Evolutionary conservation across 2,329 filamentous ascomycete genomes (phyloP).

Genomic region (Phaeosphaeria sp.): DNA sequence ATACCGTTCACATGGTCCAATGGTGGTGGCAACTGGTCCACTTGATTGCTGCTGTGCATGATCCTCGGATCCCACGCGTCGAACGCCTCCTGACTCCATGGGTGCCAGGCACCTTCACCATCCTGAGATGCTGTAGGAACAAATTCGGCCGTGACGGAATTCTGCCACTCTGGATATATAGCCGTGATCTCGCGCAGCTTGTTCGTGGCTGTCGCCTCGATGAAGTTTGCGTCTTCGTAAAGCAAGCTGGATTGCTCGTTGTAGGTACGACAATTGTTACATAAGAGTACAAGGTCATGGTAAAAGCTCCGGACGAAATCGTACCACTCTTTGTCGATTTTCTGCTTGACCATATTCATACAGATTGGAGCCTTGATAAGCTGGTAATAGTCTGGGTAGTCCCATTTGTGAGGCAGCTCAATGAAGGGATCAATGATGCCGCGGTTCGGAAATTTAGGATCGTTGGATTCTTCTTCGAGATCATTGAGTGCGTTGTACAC

Average conservation of each 20-base stretch:
- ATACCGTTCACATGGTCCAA: no score
- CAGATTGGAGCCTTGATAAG: constrained; percentile 92
- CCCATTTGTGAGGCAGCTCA: constrained; percentile 84
- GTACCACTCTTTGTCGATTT: constrained; percentile 97
- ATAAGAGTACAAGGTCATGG: constrained; percentile 82
- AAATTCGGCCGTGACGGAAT: no score
- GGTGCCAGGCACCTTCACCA: no score
- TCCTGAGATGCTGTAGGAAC: no score
- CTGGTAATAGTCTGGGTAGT: constrained; percentile 94
- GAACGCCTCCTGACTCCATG: no score
- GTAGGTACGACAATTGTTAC: constrained; percentile 90
- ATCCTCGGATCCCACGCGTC: no score
- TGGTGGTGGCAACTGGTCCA: no score
- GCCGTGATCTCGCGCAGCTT: constrained; percentile 63
- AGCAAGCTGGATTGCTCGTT: constrained; percentile 95
- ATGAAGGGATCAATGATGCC: constrained; percentile 94
- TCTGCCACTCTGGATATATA: constrained; percentile 63
- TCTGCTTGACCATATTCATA: constrained; percentile 93
- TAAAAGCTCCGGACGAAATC: constrained; percentile 79
- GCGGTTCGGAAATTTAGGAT: constrained; percentile 68
- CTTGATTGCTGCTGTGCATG: no score
- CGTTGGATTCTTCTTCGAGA: constrained; percentile 77
- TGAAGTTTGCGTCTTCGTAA: constrained; percentile 89
- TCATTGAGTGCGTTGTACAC: constrained; percentile 83
- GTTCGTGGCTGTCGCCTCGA: constrained; percentile 69